Percentiles rank a stretch among this genome's conserved stretches.
Conservation (phyloP, 192 early-diverging fungal species). For the Gaertneriomyces sp. region DNA sequence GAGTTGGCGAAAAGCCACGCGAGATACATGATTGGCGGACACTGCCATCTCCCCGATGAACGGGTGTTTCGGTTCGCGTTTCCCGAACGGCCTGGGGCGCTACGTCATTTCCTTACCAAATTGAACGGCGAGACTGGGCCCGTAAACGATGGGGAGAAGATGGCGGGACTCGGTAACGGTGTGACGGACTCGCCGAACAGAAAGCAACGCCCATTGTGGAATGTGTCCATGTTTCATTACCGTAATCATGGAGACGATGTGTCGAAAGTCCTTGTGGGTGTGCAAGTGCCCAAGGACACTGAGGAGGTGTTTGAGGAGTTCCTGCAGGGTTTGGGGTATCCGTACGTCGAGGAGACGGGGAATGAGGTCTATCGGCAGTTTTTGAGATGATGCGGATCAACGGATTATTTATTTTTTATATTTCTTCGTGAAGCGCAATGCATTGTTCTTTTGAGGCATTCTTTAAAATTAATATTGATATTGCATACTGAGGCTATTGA, state of each 20-base stretch:
- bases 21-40: conserved; percentile 39
- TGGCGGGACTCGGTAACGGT: neutral
- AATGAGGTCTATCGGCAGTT: conserved; percentile 81
- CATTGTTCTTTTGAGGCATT: too few species aligned
- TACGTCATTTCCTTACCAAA: conserved; percentile 30
- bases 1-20: conserved; percentile 47
- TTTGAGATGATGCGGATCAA: conserved; percentile 3
- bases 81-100: conserved; percentile 46
- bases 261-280: conserved; percentile 40
- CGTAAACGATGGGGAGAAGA: conserved; percentile 11
- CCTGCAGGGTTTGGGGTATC: conserved; percentile 8
- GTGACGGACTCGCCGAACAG: neutral
- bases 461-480: too few species aligned
- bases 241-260: conserved; percentile 47
- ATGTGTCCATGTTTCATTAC: conserved; percentile 52
- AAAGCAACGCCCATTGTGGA: conserved; percentile 25
- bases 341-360: conserved; percentile 47
- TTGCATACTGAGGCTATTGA: too few species aligned
- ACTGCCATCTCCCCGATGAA: conserved; percentile 23
- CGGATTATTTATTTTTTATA: neutral
- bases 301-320: conserved; percentile 3
- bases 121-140: neutral
- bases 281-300: conserved; percentile 35
- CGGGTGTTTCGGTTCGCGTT: conserved; percentile 42
- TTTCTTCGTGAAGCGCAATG: too few species aligned